These are phyloP conservation scores for Auricularia sp. DNA, from an alignment of 768 basidiomycete species.

Conservation along the genomic window DNA sequence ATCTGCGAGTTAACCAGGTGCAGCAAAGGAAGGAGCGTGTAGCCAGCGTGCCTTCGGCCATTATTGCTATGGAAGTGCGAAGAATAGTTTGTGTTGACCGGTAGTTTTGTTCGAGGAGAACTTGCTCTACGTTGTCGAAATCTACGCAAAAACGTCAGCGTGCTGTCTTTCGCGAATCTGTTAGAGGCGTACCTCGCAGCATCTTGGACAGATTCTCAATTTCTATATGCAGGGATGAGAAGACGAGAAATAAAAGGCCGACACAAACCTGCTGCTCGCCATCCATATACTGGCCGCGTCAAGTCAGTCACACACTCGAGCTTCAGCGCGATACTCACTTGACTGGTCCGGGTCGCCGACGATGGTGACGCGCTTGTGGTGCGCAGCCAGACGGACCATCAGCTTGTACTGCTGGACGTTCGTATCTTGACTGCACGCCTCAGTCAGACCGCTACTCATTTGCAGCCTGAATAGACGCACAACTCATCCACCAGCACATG, in stretches of 20 bases:
- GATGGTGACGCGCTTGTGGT: constrained; percentile 52
- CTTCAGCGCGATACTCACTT: constrained; percentile 30
- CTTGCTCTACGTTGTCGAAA: constrained; percentile 30
- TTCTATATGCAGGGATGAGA: constrained; percentile 24
- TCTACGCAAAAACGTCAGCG: too few relatives aligned
- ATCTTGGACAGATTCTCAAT: constrained; percentile 65
- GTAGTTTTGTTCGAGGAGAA: constrained; percentile 80
- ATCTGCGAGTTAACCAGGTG: not conserved
- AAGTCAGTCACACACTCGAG: not conserved
- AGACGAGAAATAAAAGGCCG: constrained; percentile 11
- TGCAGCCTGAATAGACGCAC: constrained; percentile 30
- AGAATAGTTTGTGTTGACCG: constrained; percentile 74
- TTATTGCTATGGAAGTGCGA: constrained; percentile 60
- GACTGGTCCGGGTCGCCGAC: constrained; percentile 92
- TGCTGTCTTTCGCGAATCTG: not conserved
- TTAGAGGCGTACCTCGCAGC: constrained; percentile 39
- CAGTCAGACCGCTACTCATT: not conserved
- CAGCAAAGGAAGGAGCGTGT: not conserved
- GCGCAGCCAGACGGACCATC: constrained; percentile 54
- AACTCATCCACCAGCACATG: constrained; percentile 79
- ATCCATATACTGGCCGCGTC: constrained; percentile 57
- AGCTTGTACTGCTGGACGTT: constrained; percentile 75
- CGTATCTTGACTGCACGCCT: constrained; percentile 54
- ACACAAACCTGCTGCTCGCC: constrained; percentile 50
- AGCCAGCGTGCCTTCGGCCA: constrained; percentile 60